phyloP scores from a whole-genome alignment of 768 basidiomycete genomes.

The Trametes punicea region DNA sequence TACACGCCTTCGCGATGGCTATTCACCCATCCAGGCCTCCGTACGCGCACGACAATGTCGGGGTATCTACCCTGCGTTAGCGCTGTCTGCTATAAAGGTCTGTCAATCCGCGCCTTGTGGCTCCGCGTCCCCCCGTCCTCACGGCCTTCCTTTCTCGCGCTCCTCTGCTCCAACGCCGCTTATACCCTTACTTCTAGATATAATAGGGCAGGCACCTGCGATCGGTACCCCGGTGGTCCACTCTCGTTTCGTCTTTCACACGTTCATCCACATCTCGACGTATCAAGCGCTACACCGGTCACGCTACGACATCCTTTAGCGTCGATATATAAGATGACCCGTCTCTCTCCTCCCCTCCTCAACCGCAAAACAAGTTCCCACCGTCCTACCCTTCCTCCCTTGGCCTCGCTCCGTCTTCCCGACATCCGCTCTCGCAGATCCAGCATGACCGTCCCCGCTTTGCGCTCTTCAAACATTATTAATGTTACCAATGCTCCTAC shows the following conservation, averaged over 20 bases:
- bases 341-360: constrained; percentile 11
- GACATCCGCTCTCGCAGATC: constrained; percentile 12
- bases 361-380: constrained; percentile 22
- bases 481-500: constrained; percentile 8
- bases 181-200: constrained; percentile 18
- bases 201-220: constrained; percentile 30
- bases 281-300: constrained; percentile 6
- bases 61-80: constrained; percentile 7
- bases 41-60: constrained; percentile 13
- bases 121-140: constrained; percentile 10
- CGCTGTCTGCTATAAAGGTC: constrained; percentile 21
- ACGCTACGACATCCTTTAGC: constrained; percentile 4
- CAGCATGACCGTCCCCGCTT: not conserved
- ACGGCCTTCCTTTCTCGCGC: constrained; percentile 20
- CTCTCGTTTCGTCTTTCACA: constrained; percentile 21
- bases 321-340: constrained; percentile 15
- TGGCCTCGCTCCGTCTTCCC: constrained; percentile 46
- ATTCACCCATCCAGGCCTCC: constrained; percentile 4
- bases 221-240: constrained; percentile 29
- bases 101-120: constrained; percentile 4
- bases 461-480: not conserved
- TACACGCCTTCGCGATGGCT: not conserved
- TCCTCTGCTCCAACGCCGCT: constrained; percentile 11
- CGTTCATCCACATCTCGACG: constrained; percentile 9
- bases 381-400: constrained; percentile 53